Base-by-base conservation (phyloP, 129 eudicot species). In the Arctium minus region DNA sequence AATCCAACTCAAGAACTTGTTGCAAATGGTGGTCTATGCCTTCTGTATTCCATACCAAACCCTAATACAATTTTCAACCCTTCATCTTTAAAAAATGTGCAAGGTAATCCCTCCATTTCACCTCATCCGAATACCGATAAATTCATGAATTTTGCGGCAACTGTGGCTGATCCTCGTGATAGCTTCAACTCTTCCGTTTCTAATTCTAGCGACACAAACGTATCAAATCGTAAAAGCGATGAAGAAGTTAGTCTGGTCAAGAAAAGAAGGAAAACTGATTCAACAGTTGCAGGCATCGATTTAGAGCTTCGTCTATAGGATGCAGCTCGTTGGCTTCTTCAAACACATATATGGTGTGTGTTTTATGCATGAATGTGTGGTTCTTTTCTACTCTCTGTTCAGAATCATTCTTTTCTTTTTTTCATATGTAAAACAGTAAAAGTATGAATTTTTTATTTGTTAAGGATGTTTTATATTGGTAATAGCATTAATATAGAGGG, bases 261-360 rank as follows among this genome's bases (percentile, higher is more conserved):
- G 27, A 76, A 70, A 81, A 36, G 44, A 50, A 53, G 31, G 70
- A 77, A 70, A 42, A 46, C 17, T 0, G 86, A 85, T 80, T 75
- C 76, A 32, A 50, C 44, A 1, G 72, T 80, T 75, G 88, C 81
- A 22, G 85, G 73, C 3, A 39, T 86, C 48, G 88, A 86, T 86
- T 80, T 86, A 32, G 88, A 86, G 86, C 88, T 86, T 86, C 88
- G 86, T 74, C 88, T 81, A 22, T 22, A 31, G 88, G 88, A 44
- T 68, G 86, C 67, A 86, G 79, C 82, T 81, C 86, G 78, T 77
- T 69, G 42, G 70, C 80, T 84, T 84, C 87, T 73, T 84, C 62
- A 62, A 77, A 32, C 39, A 36, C 30, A 50, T 50, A 12, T 12
- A 15, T 56, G 29, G 67, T 56, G 67, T 56, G 22, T n/a, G 1